These are phyloP conservation scores for Aspergillus ibericus DNA, from an alignment of 2,329 filamentous ascomycete genomes.

Conservation along the genomic window DNA sequence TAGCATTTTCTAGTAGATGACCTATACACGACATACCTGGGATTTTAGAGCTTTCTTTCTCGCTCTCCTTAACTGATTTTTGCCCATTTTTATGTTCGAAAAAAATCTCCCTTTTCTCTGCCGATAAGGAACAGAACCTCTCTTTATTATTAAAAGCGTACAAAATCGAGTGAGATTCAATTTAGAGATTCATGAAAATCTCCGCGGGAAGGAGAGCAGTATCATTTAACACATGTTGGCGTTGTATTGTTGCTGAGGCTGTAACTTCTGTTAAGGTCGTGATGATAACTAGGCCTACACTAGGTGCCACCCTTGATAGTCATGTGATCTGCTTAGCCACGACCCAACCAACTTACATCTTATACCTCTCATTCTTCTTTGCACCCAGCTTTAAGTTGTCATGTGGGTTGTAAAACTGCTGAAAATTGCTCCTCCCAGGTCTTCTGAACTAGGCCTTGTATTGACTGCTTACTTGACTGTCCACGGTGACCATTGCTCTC, in stretches of 20 bases:
- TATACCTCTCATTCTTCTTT: neutral
- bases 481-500: no score
- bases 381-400: neutral
- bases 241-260: neutral
- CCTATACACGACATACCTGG: constrained; percentile 44
- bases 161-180: no score
- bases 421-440: no score
- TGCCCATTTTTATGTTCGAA: constrained; percentile 70
- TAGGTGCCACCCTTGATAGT: neutral
- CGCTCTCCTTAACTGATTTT: constrained; percentile 89
- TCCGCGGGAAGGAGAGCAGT: neutral
- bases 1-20: constrained; percentile 4
- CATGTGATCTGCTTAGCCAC: neutral
- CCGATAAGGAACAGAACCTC: neutral
- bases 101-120: neutral
- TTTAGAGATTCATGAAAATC: neutral
- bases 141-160: no score
- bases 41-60: constrained; percentile 94
- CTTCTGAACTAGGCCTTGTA: no score
- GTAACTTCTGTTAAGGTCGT: neutral
- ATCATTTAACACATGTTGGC: neutral
- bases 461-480: no score
- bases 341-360: neutral
- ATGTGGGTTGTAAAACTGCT: neutral
- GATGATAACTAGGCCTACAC: neutral